Conservation (phyloP, 305 asterid species). For the Ajuga reptans region DNA sequence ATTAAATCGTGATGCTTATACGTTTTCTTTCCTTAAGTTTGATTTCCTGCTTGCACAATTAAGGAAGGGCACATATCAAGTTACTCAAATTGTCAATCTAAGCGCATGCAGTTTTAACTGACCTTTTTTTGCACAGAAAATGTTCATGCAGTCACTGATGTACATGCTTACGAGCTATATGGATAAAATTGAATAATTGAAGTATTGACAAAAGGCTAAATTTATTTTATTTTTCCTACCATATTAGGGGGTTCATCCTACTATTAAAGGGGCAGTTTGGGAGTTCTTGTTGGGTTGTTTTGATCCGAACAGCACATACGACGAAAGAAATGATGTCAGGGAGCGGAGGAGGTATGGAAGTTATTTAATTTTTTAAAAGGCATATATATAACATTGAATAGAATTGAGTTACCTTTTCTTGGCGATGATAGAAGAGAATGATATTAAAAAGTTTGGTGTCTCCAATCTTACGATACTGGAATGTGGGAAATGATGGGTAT, state of each 20-base stretch:
- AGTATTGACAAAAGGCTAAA: constrained; percentile 11
- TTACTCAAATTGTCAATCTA: constrained; percentile 4
- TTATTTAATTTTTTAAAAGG: constrained; percentile 13
- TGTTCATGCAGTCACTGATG: constrained; percentile 11
- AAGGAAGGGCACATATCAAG: constrained; percentile 2
- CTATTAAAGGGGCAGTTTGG: constrained; percentile 90
- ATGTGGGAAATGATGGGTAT: not conserved
- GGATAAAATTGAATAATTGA: constrained; percentile 1
- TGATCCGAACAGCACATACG: constrained; percentile 73
- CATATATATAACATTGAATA: not conserved
- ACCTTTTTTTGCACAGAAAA: not conserved
- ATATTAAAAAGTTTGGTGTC: not conserved
- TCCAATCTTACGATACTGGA: not conserved
- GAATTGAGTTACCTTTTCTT: not conserved
- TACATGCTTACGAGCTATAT: not conserved
- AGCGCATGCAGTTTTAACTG: constrained; percentile 9
- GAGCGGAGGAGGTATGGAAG: constrained; percentile 54
- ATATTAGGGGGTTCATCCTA: constrained; percentile 82
- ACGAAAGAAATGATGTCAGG: constrained; percentile 64
- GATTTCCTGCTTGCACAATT: constrained; percentile 7
- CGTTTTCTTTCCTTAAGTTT: not conserved
- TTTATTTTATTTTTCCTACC: constrained; percentile 19
- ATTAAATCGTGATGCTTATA: not conserved
- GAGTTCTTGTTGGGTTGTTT: constrained; percentile 89
- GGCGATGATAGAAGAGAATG: not conserved